Conservation (phyloP, 441 rosid species). For the Lepidium campestre region DNA sequence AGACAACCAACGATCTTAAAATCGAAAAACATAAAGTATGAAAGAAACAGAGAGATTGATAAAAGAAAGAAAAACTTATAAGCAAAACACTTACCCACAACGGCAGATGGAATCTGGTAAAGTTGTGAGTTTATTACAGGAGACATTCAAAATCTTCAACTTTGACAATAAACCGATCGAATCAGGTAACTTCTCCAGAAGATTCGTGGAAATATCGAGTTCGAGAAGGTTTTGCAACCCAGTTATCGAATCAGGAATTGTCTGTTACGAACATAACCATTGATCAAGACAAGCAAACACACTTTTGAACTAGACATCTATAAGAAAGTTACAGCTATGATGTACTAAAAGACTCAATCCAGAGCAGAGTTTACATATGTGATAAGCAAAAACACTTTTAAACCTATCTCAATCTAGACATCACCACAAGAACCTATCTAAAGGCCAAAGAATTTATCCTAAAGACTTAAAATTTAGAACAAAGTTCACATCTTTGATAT, state of each 20-base stretch:
- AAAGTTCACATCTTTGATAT: not conserved
- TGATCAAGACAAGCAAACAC: conserved; percentile 2
- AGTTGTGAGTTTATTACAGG: conserved; percentile 62
- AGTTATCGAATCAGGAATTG: conserved; percentile 71
- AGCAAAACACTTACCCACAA: conserved; percentile 52
- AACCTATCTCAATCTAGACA: not conserved
- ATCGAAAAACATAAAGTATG: not conserved
- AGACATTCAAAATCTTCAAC: conserved; percentile 60
- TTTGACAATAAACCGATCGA: conserved; percentile 66
- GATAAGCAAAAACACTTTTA: not conserved
- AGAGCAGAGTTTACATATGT: not conserved
- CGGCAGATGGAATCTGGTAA: conserved; percentile 67
- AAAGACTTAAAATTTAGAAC: not conserved
- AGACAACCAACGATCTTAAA: conserved; percentile 61
- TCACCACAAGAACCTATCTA: not conserved
- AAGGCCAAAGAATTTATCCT: not conserved
- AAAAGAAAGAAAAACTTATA: not conserved
- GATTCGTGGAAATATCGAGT: conserved; percentile 70
- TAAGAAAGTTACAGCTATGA: not conserved
- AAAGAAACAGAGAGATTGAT: not conserved
- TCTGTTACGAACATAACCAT: conserved; percentile 37
- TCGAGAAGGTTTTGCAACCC: conserved; percentile 65
- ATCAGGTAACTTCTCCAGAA: conserved; percentile 65
- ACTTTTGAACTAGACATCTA: not conserved
- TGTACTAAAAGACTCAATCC: not conserved